Percentiles rank a stretch among this genome's conserved stretches.
These are phyloP conservation scores for Pythium chondricola DNA, from an alignment of 352 stramenopile species.

Conservation along the genomic window DNA sequence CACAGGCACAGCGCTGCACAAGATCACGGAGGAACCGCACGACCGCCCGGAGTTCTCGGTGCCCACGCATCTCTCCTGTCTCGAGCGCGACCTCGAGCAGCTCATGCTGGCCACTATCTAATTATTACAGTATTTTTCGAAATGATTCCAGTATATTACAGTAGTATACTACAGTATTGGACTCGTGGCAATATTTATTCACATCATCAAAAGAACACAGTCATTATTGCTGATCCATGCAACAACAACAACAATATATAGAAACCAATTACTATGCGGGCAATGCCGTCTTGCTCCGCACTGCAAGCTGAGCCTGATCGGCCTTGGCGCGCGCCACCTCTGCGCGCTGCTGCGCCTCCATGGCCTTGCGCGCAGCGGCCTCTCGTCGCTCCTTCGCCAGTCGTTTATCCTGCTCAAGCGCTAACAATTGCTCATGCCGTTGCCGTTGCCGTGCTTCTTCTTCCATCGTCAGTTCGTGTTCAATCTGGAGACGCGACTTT, in stretches of 20 bases:
- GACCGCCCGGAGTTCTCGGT: not conserved
- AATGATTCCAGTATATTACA: too few relatives aligned
- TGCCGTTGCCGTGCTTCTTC: conserved; percentile 41
- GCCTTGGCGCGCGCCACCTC: conserved; percentile 46
- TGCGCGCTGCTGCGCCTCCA: conserved; percentile 46
- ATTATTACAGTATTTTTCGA: not conserved
- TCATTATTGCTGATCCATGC: too few relatives aligned
- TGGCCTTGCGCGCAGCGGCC: conserved; percentile 37
- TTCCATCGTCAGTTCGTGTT: conserved; percentile 52
- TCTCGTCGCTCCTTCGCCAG: conserved; percentile 37
- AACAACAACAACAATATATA: too few relatives aligned
- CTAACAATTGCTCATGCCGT: conserved; percentile 33
- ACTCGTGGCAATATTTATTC: too few relatives aligned
- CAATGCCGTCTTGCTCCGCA: too few relatives aligned
- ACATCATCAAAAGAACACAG: too few relatives aligned
- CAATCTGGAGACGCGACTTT: conserved; percentile 60
- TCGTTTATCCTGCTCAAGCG: conserved; percentile 46
- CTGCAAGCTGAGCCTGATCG: conserved; percentile 33
- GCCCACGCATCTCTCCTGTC: conserved; percentile 30
- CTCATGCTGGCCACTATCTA: conserved; percentile 10
- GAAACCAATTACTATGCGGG: too few relatives aligned
- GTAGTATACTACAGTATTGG: too few relatives aligned
- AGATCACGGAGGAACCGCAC: conserved; percentile 18
- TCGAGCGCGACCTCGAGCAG: conserved; percentile 31
- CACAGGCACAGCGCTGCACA: not conserved